Evolutionary conservation across 2,329 filamentous ascomycete genomes (phyloP).

Genomic region (Aspergillus sclerotialis): DNA sequence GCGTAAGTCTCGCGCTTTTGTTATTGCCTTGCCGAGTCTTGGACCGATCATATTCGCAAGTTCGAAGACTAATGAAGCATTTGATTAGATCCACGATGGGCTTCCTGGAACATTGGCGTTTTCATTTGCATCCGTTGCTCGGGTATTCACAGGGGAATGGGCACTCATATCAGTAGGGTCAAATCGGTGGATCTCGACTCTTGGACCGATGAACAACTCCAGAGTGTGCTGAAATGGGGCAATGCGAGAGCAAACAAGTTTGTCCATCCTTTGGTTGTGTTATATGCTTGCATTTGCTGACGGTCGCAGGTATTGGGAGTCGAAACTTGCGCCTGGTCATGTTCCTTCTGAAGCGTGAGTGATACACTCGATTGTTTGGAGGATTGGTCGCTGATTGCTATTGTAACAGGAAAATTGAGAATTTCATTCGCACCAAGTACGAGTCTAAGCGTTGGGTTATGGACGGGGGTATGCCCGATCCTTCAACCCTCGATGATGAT

Average conservation of each 20-base stretch:
- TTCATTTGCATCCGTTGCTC: slow-evolving; percentile 98
- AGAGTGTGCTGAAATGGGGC: slow-evolving; percentile 91
- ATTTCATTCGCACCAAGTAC: slow-evolving; percentile 98
- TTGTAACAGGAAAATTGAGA: slow-evolving; percentile 75
- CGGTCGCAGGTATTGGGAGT: slow-evolving; percentile 69
- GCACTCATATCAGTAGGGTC: slow-evolving; percentile 94
- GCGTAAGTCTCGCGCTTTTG: slow-evolving; percentile 51
- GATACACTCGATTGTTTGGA: slow-evolving; percentile 1
- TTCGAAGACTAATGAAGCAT: neutral
- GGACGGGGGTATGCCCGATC: slow-evolving; percentile 91
- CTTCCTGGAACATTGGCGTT: slow-evolving; percentile 95
- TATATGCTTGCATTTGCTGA: slow-evolving; percentile 6
- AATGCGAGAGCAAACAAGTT: slow-evolving; percentile 93
- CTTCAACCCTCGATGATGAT: slow-evolving; percentile 83
- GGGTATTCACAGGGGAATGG: slow-evolving; percentile 97
- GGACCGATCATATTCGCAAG: neutral
- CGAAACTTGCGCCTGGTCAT: slow-evolving; percentile 84
- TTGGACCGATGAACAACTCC: slow-evolving; percentile 97
- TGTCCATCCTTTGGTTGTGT: slow-evolving; percentile 15
- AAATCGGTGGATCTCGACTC: slow-evolving; percentile 97
- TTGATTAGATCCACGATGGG: slow-evolving; percentile 83
- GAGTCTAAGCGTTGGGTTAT: slow-evolving; percentile 99
- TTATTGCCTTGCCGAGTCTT: slow-evolving; percentile 5
- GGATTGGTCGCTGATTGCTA: slow-evolving; percentile 6
- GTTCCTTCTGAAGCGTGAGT: slow-evolving; percentile 76